Percentiles rank a stretch among this genome's conserved stretches.
phyloP scores from a whole-genome alignment of 164 flowering plant species.

The Aristolochia fimbriata region DNA sequence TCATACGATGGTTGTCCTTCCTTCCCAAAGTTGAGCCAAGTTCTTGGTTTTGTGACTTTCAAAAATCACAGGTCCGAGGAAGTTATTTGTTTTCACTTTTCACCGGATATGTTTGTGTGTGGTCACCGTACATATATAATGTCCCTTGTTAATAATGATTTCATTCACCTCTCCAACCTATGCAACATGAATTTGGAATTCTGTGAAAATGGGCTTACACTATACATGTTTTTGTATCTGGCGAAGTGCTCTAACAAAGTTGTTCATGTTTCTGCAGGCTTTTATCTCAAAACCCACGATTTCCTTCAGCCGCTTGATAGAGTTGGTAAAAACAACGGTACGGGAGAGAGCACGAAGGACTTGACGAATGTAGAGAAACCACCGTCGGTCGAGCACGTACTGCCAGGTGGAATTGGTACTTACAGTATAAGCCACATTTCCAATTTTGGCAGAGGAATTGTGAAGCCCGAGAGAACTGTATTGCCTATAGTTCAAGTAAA shows the following conservation, averaged over 20 bases:
- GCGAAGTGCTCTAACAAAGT: background rate
- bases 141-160: too few relatives aligned
- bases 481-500: conserved; percentile 28
- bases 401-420: conserved; percentile 94
- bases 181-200: too few relatives aligned
- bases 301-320: conserved; percentile 72
- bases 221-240: too few relatives aligned
- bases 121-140: too few relatives aligned
- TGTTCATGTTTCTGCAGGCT: conserved; percentile 25
- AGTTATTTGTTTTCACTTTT: too few relatives aligned
- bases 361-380: conserved; percentile 25
- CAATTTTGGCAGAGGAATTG: conserved; percentile 30
- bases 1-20: too few relatives aligned
- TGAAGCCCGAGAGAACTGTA: conserved; percentile 47
- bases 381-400: conserved; percentile 51
- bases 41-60: too few relatives aligned
- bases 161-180: too few relatives aligned
- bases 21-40: too few relatives aligned
- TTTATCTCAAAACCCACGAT: conserved; percentile 63
- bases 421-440: conserved; percentile 75
- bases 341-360: conserved; percentile 34
- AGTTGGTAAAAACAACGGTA: conserved; percentile 28
- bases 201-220: too few relatives aligned
- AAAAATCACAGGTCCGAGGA: too few relatives aligned
- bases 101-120: too few relatives aligned